These are phyloP conservation scores for Tremellales sp. DNA, from an alignment of 1,284 basidiomycete genomes.

Conservation along the genomic window DNA sequence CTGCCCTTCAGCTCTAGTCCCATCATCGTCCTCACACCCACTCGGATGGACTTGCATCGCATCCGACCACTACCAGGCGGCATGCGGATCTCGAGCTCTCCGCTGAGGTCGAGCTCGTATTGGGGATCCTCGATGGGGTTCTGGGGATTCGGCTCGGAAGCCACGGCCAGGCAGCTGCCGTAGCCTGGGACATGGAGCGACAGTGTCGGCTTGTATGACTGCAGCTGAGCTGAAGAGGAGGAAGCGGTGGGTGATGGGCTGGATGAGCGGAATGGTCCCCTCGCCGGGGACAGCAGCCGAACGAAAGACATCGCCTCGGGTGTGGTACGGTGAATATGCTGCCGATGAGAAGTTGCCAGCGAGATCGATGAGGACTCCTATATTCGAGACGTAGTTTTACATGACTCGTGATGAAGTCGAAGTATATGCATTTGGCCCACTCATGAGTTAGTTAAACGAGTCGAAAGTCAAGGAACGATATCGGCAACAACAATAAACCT, in stretches of 20 bases:
- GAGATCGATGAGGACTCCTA: too few relatives aligned
- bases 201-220: neutral
- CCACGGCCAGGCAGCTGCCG: neutral
- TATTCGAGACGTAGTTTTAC: too few relatives aligned
- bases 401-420: too few relatives aligned
- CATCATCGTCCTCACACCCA: slow-evolving; percentile 12
- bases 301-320: slow-evolving; percentile 1
- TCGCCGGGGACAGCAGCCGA: neutral
- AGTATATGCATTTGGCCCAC: too few relatives aligned
- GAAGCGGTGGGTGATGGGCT: neutral
- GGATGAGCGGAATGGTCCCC: neutral
- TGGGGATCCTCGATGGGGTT: neutral
- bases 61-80: slow-evolving; percentile 10
- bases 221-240: neutral
- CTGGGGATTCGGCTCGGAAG: neutral
- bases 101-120: slow-evolving; percentile 1
- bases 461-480: too few relatives aligned
- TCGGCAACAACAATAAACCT: too few relatives aligned
- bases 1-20: neutral
- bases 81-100: slow-evolving; percentile 18
- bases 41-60: slow-evolving; percentile 22
- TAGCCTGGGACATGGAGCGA: slow-evolving; percentile 2
- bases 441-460: too few relatives aligned
- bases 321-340: too few relatives aligned
- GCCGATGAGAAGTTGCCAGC: too few relatives aligned